Evolutionary conservation across 2,329 filamentous ascomycete genomes (phyloP).

Genomic region (Mycocentrospora acerina): DNA sequence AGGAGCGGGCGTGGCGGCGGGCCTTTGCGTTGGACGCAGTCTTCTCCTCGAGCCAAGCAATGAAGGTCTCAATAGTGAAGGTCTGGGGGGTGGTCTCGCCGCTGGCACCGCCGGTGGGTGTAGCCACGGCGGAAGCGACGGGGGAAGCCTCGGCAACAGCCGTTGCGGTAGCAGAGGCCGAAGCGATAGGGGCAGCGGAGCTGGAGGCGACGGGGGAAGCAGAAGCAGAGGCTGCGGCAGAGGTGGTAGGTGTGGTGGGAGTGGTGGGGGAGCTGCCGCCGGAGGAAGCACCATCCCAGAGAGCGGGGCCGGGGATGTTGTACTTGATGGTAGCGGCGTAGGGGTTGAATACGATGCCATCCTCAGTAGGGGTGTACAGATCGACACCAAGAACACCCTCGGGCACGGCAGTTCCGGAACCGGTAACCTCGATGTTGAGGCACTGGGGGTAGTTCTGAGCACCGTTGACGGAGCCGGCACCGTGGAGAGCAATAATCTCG

Average conservation of each 20-base stretch:
- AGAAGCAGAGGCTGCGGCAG: slow-evolving; percentile 10
- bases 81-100: slow-evolving; percentile 22
- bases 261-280: slow-evolving; percentile 17
- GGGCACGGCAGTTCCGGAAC: slow-evolving; percentile 46
- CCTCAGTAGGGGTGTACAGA: slow-evolving; percentile 48
- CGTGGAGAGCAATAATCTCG: slow-evolving; percentile 56
- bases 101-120: slow-evolving; percentile 3
- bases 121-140: slow-evolving; percentile 8
- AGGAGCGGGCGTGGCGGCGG: slow-evolving; percentile 31
- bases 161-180: slow-evolving; percentile 10
- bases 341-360: slow-evolving; percentile 47
- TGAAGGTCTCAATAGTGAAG: slow-evolving; percentile 39
- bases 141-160: slow-evolving; percentile 3
- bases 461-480: slow-evolving; percentile 46
- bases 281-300: slow-evolving; percentile 30
- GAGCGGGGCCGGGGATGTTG: slow-evolving; percentile 47
- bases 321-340: slow-evolving; percentile 41
- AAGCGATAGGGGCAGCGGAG: slow-evolving; percentile 4
- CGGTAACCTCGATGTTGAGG: slow-evolving; percentile 54
- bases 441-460: slow-evolving; percentile 55
- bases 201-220: slow-evolving; percentile 4
- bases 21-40: slow-evolving; percentile 19
- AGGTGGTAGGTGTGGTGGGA: slow-evolving; percentile 6
- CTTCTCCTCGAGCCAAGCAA: slow-evolving; percentile 35
- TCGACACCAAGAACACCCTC: slow-evolving; percentile 53